phyloP scores from a whole-genome alignment of 352 stramenopile genomes.

The Bremia lactucae region DNA sequence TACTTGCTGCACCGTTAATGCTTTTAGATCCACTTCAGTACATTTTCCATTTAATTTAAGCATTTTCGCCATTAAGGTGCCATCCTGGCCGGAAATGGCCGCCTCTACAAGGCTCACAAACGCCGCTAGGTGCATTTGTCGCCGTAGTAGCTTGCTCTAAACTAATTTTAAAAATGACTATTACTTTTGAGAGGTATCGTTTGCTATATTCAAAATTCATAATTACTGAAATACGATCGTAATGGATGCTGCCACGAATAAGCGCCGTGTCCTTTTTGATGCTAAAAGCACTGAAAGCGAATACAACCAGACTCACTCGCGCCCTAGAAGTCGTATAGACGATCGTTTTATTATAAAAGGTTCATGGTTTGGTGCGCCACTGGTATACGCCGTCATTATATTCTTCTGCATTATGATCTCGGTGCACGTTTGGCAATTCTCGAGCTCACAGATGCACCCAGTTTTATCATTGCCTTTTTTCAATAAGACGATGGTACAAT shows the following conservation, averaged over 20 bases:
- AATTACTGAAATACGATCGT: slow-evolving; percentile 1
- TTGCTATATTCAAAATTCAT: not conserved
- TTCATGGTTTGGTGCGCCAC: slow-evolving; percentile 31
- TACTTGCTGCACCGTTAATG: slow-evolving; percentile 42
- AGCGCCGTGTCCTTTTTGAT: slow-evolving; percentile 20
- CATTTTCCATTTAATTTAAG: slow-evolving; percentile 29
- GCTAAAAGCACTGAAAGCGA: slow-evolving; percentile 10
- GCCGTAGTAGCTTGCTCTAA: not conserved
- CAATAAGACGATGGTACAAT: slow-evolving; percentile 77
- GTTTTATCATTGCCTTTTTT: slow-evolving; percentile 51
- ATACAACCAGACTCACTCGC: not conserved
- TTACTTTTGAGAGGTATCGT: not conserved
- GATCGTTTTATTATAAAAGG: slow-evolving; percentile 4
- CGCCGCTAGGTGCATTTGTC: slow-evolving; percentile 43
- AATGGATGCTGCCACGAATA: slow-evolving; percentile 18
- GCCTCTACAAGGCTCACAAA: slow-evolving; percentile 52
- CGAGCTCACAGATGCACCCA: slow-evolving; percentile 23
- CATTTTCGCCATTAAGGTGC: slow-evolving; percentile 39
- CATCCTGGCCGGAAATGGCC: slow-evolving; percentile 40
- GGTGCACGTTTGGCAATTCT: slow-evolving; percentile 61
- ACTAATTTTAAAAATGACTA: not conserved
- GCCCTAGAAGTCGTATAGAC: not conserved
- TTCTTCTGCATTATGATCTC: slow-evolving; percentile 50
- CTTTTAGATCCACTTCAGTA: slow-evolving; percentile 26
- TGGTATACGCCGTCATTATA: slow-evolving; percentile 30